phyloP scores from a whole-genome alignment of 257 asterid genomes.

The Solanum sejunctum region DNA sequence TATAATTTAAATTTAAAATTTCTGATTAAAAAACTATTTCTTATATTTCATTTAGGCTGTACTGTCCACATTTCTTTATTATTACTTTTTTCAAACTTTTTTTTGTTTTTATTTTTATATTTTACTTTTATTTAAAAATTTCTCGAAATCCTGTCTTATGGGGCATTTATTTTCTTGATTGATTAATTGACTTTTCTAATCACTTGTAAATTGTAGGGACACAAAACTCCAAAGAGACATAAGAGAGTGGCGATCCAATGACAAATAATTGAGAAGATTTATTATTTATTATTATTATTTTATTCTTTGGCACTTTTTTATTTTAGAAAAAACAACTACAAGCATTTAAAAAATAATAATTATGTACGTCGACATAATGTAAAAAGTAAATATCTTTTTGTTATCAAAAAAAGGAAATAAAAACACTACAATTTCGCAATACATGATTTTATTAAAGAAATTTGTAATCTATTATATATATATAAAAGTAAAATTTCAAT shows the following conservation, averaged over 20 bases:
- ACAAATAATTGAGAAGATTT: neutral
- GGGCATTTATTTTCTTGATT: neutral
- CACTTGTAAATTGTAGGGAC: neutral
- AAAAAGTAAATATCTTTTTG: no score
- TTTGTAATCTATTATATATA: neutral
- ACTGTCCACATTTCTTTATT: no score
- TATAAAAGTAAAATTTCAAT: neutral
- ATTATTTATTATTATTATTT: neutral
- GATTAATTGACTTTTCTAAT: neutral
- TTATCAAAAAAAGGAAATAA: no score
- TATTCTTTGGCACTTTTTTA: neutral
- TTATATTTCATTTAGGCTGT: no score
- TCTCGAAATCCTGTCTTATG: neutral
- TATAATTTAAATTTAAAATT: rapidly evolving
- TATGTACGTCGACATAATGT: no score
- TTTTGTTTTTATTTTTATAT: no score
- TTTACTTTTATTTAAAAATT: no score
- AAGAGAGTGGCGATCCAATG: neutral
- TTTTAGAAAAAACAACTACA: neutral
- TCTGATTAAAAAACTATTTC: no score
- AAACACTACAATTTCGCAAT: no score
- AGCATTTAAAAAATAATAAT: no score
- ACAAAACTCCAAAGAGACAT: neutral
- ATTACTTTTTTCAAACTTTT: no score
- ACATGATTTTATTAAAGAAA: neutral